Conservation (phyloP, 495 filamentous ascomycete species). For the Patellaria atrata region DNA sequence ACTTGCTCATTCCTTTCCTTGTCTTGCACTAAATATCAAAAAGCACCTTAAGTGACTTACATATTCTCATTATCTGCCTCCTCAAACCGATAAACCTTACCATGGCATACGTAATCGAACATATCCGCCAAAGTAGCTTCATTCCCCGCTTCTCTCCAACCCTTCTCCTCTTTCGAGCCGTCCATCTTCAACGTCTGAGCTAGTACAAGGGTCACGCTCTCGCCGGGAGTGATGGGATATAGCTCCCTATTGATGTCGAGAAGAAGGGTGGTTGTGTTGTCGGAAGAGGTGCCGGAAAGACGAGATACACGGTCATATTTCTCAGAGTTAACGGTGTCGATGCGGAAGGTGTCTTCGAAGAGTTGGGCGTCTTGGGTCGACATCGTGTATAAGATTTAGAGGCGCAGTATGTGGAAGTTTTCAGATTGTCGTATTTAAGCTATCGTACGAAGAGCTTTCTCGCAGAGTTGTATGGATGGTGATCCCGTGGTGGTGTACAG, state of each 20-base stretch:
- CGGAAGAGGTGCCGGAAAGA: constrained; percentile 52
- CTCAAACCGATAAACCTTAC: constrained; percentile 95
- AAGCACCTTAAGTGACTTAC: constrained; percentile 38
- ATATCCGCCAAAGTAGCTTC: constrained; percentile 75
- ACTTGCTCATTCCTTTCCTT: not conserved
- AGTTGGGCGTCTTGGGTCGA: constrained; percentile 86
- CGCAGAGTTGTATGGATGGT: too few relatives aligned
- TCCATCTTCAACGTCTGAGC: constrained; percentile 76
- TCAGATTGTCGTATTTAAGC: too few relatives aligned
- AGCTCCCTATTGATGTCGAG: constrained; percentile 94
- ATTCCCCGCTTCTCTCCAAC: constrained; percentile 67
- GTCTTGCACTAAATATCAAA: not conserved
- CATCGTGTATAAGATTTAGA: too few relatives aligned
- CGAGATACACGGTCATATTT: constrained; percentile 95
- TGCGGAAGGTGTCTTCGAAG: constrained; percentile 81
- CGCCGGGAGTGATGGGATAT: constrained; percentile 58
- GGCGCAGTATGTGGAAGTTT: too few relatives aligned
- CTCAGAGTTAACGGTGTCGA: constrained; percentile 57
- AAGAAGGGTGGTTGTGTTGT: constrained; percentile 55
- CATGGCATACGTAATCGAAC: constrained; percentile 94
- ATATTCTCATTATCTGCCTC: constrained; percentile 72
- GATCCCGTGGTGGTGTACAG: too few relatives aligned
- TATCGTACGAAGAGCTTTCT: too few relatives aligned
- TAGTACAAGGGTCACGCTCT: constrained; percentile 62
- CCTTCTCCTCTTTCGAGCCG: constrained; percentile 53